Evolutionary conservation across 768 basidiomycete genomes (phyloP), one percentile per base, ranked within the genome.

Genomic region (Hygrocybe punicea): DNA sequence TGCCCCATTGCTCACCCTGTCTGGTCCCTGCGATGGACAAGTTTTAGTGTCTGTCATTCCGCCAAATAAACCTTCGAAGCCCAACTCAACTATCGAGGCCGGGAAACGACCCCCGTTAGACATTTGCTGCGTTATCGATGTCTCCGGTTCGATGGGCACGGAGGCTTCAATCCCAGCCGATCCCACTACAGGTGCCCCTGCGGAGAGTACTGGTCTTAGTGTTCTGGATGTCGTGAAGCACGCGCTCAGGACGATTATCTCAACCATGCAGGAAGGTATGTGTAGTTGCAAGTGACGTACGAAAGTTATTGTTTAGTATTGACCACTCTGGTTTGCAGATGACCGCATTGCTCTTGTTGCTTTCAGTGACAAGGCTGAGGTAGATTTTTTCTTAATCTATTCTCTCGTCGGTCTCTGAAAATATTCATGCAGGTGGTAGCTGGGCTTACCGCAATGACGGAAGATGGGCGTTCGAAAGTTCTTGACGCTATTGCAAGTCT

Each of bases 121-220:
- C 29, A 56, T 56, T 29, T 56, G 55, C 47, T 56, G 55, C 36
- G 55, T 56, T 21, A 49, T 56, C 34, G 55, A 56, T 51, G 55
- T 56, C 2, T 56, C 55, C 21, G 48, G 55, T 10, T 56, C 55
- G 11, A 56, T 56, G 55, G 55, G 47, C 24, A 16, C 46, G 4
- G 48, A 51, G 36, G 55, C 55, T 8, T 24, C 46, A 19, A 56
- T 56, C 33, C 55, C 55, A 2, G 48, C 46, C 9, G 55, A 49
- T 25, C 48, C 47, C 34, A 24, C 48, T 10, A 50, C 47, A 11
- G 35, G 35, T 24, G 36, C 17, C 11, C 47, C 46, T 37, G 47
- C 55, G 9, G 55, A 56, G 37, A 50, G 33, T 47, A 56, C 46
- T 44, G 54, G 54, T 25, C 54, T 55, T 21, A 55, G 54, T 21